Evolutionary conservation across 805 yeast species (phyloP).

Genomic region (Candida nonsorbophila): DNA sequence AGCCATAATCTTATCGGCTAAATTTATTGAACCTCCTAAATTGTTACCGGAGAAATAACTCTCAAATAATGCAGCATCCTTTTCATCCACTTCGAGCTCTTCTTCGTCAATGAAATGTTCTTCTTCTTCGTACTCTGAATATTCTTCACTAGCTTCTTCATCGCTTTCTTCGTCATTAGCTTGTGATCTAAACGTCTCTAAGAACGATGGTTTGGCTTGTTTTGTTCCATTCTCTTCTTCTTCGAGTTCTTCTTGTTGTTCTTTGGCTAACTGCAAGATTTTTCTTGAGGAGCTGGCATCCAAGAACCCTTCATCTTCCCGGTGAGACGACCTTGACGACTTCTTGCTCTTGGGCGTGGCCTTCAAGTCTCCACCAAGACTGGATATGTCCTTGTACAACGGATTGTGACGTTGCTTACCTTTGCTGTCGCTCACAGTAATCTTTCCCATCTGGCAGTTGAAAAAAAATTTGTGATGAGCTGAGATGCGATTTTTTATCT

Average conservation of each 20-base stretch:
- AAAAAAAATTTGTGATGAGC: conserved; percentile 3
- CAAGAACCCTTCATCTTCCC: conserved; percentile 55
- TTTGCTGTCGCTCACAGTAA: conserved; percentile 44
- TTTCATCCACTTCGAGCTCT: conserved; percentile 65
- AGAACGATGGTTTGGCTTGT: conserved; percentile 13
- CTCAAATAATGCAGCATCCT: conserved; percentile 81
- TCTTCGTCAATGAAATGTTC: conserved; percentile 48
- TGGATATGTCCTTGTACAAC: conserved; percentile 68
- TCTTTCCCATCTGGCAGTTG: conserved; percentile 57
- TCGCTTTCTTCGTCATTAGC: conserved; percentile 30
- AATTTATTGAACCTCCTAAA: conserved; percentile 46
- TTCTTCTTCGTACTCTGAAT: conserved; percentile 52
- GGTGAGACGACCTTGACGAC: conserved; percentile 25
- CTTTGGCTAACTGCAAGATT: conserved; percentile 83
- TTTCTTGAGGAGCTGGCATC: conserved; percentile 82
- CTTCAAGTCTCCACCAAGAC: conserved; percentile 68
- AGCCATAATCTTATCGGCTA: conserved; percentile 93
- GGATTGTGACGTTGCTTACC: conserved; percentile 76
- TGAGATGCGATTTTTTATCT: conserved; percentile 1
- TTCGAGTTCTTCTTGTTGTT: conserved; percentile 87
- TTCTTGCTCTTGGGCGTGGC: conserved; percentile 26
- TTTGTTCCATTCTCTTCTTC: conserved; percentile 36
- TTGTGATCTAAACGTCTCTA: conserved; percentile 16
- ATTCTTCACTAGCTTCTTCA: conserved; percentile 47
- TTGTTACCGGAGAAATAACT: conserved; percentile 49